Percentiles rank a stretch among this genome's conserved stretches.
Conservation (phyloP, 164 flowering plant species). For the Taxillus chinensis region DNA sequence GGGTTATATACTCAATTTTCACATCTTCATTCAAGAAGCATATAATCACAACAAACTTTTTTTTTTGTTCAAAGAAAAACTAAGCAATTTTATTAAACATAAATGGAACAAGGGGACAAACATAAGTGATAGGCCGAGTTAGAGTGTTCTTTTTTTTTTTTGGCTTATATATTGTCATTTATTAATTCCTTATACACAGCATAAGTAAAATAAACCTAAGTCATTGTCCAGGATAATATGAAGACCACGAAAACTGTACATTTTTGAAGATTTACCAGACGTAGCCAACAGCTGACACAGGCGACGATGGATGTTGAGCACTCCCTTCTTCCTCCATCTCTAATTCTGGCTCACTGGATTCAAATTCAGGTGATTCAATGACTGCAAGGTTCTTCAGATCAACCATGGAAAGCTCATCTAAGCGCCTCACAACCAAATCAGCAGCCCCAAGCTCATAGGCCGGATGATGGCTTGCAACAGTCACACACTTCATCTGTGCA, state of each 20-base stretch:
- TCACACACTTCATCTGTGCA: conserved; percentile 92
- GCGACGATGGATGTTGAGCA: conserved; percentile 25
- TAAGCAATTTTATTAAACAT: no score
- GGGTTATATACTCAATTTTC: no score
- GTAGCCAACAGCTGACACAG: conserved; percentile 34
- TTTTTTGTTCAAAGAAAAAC: no score
- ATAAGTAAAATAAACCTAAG: conserved; percentile 6
- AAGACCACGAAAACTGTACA: conserved; percentile 27
- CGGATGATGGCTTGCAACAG: conserved; percentile 92
- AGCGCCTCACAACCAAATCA: conserved; percentile 72
- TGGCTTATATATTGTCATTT: no score
- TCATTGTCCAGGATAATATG: conserved; percentile 11
- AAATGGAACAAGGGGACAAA: no score
- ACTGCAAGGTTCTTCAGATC: conserved; percentile 92
- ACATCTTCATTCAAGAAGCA: no score
- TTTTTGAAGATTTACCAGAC: conserved; percentile 30
- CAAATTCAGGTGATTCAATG: conserved; percentile 54
- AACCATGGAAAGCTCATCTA: conserved; percentile 84
- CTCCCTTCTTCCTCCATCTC: conserved; percentile 54
- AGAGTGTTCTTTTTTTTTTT: not conserved
- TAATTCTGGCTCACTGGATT: conserved; percentile 47
- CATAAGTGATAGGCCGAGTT: no score
- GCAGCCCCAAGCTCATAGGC: conserved; percentile 91
- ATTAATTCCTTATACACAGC: no score
- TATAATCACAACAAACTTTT: not conserved